Percentiles rank a stretch among this genome's conserved stretches.
phyloP scores from a whole-genome alignment of 257 asterid genomes.

The Ocimum tenuiflorum region DNA sequence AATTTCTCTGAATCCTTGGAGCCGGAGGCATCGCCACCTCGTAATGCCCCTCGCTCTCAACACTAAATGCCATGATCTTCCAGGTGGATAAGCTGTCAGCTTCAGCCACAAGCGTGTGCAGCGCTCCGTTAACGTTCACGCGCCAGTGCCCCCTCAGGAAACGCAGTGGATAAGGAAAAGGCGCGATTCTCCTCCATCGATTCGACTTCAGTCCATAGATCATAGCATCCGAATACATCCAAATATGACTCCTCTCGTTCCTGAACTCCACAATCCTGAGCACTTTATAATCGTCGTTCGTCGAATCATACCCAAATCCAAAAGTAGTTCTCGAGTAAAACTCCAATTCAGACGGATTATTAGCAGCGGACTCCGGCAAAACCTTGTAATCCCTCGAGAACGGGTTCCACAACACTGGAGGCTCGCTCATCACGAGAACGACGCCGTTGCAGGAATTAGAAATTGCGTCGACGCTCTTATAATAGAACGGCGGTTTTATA shows the following conservation, averaged over 20 bases:
- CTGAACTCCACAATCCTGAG: slow-evolving; percentile 35
- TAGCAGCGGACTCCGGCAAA: slow-evolving; percentile 26
- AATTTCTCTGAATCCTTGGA: slow-evolving; percentile 12
- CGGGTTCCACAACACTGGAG: slow-evolving; percentile 45
- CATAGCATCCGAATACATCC: slow-evolving; percentile 28
- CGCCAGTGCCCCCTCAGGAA: slow-evolving; percentile 43
- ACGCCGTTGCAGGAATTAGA: slow-evolving; percentile 34
- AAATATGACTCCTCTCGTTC: slow-evolving; percentile 13
- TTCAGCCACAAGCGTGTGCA: slow-evolving; percentile 38
- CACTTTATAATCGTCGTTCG: slow-evolving; percentile 49
- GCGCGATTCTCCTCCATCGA: slow-evolving; percentile 40
- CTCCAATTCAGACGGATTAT: slow-evolving; percentile 1
- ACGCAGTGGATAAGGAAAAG: slow-evolving; percentile 40
- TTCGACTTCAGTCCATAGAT: slow-evolving; percentile 44
- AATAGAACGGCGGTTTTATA: slow-evolving; percentile 31
- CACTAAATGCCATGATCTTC: slow-evolving; percentile 42
- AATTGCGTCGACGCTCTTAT: slow-evolving; percentile 25
- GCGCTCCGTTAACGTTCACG: slow-evolving; percentile 36
- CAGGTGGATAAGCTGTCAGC: background rate
- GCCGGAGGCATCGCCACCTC: slow-evolving; percentile 41
- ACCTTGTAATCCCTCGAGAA: slow-evolving; percentile 31
- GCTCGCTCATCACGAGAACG: slow-evolving; percentile 33
- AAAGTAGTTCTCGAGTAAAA: slow-evolving; percentile 15
- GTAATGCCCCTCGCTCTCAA: slow-evolving; percentile 39
- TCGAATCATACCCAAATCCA: slow-evolving; percentile 46